Base-by-base conservation (phyloP, 805 yeast species). In the Pichia exigua region DNA sequence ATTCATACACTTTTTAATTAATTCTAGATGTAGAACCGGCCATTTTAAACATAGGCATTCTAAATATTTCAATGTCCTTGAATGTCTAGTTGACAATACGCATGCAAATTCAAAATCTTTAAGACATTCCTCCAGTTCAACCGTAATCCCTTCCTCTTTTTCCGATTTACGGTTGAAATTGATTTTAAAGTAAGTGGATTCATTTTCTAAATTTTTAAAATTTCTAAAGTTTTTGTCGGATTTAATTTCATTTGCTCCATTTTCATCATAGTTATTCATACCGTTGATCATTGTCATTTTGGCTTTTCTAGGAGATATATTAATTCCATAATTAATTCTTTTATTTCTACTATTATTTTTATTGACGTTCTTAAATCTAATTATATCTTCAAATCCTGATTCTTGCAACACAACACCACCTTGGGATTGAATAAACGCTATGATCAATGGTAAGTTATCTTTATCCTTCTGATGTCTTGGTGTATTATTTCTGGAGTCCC, bases 31-130 rank as follows among this genome's bases (percentile, higher is more conserved):
- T 30, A 90, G 61, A 20, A 86, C 76, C 2, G 97, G 97, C 96
- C 96, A 89, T 2, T 92, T 91, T 44, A 89, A 62, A 0, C 92
- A 87, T 18, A 89, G 64, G 2, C 85, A 81, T 60, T 87, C 94
- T 11, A 90, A 63, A 62, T 85, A 90, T 61, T 89, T 90, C 10
- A 82, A 74, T 46, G 90, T 87, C 39, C 96, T 70, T 20, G 78
- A 72, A 51, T 77, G 75, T 30, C 73, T 73, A 40, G 74, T 75
- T 0, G 92, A 75, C 1, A 90, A 66, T 35, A 87, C 70, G 1
- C 91, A 91, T 1, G 77, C 88, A 67, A 89, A 87, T 32, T 59
- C 70, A 54, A 64, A 72, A 1, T 46, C 42, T 11, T 32, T n/a
- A 24, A 56, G 39, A 17, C 22, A 18, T 18, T 39, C 48, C n/a